Percentiles rank a stretch among this genome's conserved stretches.
phyloP scores from a whole-genome alignment of 352 stramenopile species.

The Hyaloperonospora brassicae region DNA sequence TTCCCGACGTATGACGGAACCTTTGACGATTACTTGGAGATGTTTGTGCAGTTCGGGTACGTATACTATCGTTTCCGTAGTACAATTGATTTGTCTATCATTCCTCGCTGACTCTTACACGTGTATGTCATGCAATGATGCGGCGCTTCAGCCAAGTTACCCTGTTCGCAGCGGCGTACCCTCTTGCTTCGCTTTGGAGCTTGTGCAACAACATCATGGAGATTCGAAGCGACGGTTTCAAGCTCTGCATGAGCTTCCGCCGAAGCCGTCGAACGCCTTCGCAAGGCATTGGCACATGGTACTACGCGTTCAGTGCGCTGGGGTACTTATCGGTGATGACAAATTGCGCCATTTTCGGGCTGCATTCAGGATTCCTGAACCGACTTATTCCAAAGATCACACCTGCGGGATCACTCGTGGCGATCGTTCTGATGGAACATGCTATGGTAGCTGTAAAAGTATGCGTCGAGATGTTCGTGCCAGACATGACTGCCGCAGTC shows the following conservation, averaged over 20 bases:
- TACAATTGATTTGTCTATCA: background rate
- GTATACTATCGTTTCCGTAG: slow-evolving; percentile 10
- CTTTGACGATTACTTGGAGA: slow-evolving; percentile 93
- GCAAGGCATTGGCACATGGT: slow-evolving; percentile 90
- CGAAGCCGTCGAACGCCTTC: slow-evolving; percentile 55
- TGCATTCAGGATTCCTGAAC: slow-evolving; percentile 82
- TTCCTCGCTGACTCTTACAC: background rate
- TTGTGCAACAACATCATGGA: slow-evolving; percentile 93
- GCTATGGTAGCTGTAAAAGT: slow-evolving; percentile 73
- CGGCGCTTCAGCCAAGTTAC: slow-evolving; percentile 82
- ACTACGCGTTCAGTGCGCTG: slow-evolving; percentile 83
- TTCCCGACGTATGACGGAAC: slow-evolving; percentile 78
- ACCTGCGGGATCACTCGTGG: slow-evolving; percentile 47
- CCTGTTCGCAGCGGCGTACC: slow-evolving; percentile 90
- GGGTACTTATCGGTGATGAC: slow-evolving; percentile 90
- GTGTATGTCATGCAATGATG: slow-evolving; percentile 3
- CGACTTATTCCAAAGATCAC: slow-evolving; percentile 58
- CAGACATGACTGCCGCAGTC: slow-evolving; percentile 54
- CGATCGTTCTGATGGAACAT: slow-evolving; percentile 61
- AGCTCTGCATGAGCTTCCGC: slow-evolving; percentile 83
- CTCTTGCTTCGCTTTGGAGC: slow-evolving; percentile 88
- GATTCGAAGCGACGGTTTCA: slow-evolving; percentile 93
- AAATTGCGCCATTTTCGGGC: slow-evolving; percentile 91
- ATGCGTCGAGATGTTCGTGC: slow-evolving; percentile 72
- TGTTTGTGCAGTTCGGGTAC: slow-evolving; percentile 89